A percentile compares a stretch with the other conserved stretches of the same genome.
Evolutionary conservation across 2,329 filamentous ascomycete genomes (phyloP).

Genomic region (Fusarium irregulare): DNA sequence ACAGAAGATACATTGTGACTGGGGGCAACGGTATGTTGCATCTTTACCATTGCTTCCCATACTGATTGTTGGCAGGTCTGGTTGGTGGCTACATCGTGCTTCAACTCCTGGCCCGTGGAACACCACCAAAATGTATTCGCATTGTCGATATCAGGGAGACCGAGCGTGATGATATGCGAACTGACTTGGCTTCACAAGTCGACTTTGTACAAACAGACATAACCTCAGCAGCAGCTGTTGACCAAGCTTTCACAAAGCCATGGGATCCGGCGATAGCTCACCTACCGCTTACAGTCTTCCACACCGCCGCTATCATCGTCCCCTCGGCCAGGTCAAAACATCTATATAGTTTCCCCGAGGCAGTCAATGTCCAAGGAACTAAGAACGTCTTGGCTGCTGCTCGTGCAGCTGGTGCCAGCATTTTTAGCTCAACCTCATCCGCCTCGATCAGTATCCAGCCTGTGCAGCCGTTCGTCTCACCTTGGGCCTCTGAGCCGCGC

Average conservation of each 20-base stretch:
- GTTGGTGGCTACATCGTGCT: conserved; percentile 23
- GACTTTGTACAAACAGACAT: conserved; percentile 14
- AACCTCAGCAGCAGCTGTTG: not conserved
- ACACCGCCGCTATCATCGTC: conserved; percentile 8
- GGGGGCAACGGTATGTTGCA: not conserved
- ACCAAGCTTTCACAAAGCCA: not conserved
- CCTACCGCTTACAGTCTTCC: conserved; percentile 15
- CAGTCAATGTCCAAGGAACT: conserved; percentile 11
- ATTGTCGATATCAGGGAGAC: conserved; percentile 8
- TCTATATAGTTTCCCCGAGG: conserved; percentile 4
- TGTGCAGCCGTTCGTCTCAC: conserved; percentile 1
- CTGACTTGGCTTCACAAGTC: not conserved
- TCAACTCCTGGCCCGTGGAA: conserved; percentile 8
- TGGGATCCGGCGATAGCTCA: not conserved
- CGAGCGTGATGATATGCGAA: conserved; percentile 10
- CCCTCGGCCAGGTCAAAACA: conserved; percentile 5
- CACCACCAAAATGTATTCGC: not conserved
- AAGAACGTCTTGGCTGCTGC: conserved; percentile 9
- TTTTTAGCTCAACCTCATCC: conserved; percentile 13
- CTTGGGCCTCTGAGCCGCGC: not conserved
- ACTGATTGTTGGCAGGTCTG: not conserved
- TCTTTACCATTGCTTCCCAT: accelerated
- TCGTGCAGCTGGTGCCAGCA: not conserved
- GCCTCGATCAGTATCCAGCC: conserved; percentile 3
- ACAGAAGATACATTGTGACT: conserved; percentile 13